Evolutionary conservation across 768 basidiomycete species (phyloP).

Genomic region (Macrolepiota fuliginosa): DNA sequence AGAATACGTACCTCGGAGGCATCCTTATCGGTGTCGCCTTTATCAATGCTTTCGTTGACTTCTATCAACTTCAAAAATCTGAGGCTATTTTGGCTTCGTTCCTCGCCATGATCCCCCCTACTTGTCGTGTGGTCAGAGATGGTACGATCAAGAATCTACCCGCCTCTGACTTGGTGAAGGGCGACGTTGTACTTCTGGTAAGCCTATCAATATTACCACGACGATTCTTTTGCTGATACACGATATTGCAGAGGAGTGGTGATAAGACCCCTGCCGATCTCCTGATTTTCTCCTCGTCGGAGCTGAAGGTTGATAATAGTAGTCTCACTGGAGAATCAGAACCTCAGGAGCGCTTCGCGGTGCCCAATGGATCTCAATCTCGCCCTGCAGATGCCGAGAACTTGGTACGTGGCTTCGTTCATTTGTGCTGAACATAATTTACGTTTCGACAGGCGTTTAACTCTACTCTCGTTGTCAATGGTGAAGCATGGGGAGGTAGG

Average conservation of each 20-base stretch:
- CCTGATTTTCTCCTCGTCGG: slow-evolving; percentile 54
- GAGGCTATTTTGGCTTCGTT: slow-evolving; percentile 72
- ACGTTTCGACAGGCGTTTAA: slow-evolving; percentile 54
- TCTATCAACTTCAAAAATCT: slow-evolving; percentile 70
- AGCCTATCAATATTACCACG: slow-evolving; percentile 14
- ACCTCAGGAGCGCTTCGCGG: slow-evolving; percentile 56
- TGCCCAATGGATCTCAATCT: slow-evolving; percentile 40
- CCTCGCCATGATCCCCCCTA: slow-evolving; percentile 71
- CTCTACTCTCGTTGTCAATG: slow-evolving; percentile 65
- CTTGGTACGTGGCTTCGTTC: slow-evolving; percentile 33
- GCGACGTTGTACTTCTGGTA: slow-evolving; percentile 64
- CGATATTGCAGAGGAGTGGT: slow-evolving; percentile 47
- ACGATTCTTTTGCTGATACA: not conserved
- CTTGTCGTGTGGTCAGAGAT: slow-evolving; percentile 62
- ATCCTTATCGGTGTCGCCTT: slow-evolving; percentile 69
- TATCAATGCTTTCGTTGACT: slow-evolving; percentile 69
- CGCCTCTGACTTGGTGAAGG: slow-evolving; percentile 62
- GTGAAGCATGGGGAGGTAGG: slow-evolving; percentile 69
- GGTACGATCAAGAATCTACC: slow-evolving; percentile 52
- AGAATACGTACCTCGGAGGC: slow-evolving; percentile 68
- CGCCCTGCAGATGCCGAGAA: slow-evolving; percentile 67
- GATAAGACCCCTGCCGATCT: slow-evolving; percentile 74
- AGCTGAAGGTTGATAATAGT: slow-evolving; percentile 71
- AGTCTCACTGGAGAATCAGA: slow-evolving; percentile 72
- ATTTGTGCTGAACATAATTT: not conserved